Evolutionary conservation across 345 rosid species (phyloP).

Genomic region (Boechera retrofracta): DNA sequence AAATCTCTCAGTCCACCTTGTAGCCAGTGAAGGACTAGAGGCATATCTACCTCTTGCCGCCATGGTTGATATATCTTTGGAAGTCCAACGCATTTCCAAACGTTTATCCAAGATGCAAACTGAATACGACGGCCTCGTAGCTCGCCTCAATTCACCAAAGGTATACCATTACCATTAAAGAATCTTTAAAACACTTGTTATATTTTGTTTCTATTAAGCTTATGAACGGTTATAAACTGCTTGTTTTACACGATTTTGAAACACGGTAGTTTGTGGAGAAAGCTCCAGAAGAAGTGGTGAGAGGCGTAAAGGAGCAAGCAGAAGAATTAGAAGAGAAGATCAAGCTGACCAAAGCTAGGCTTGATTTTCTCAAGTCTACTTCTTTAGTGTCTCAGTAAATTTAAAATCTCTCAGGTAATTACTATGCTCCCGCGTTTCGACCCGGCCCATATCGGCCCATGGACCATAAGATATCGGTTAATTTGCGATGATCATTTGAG

Average conservation of each 20-base stretch:
- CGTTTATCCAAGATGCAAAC: slow-evolving; percentile 87
- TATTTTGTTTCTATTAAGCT: not conserved
- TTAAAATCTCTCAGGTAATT: slow-evolving; percentile 7
- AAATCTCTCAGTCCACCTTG: slow-evolving; percentile 81
- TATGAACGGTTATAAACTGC: not conserved
- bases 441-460: not conserved
- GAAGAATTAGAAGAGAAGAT: slow-evolving; percentile 93
- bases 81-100: slow-evolving; percentile 87
- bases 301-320: slow-evolving; percentile 77
- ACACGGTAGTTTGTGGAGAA: slow-evolving; percentile 70
- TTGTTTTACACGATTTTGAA: not conserved
- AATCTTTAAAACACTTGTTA: not conserved
- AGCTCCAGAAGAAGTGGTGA: slow-evolving; percentile 87
- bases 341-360: slow-evolving; percentile 72
- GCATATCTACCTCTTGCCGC: slow-evolving; percentile 95
- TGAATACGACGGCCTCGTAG: slow-evolving; percentile 73
- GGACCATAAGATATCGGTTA: slow-evolving; percentile 14
- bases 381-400: slow-evolving; percentile 59
- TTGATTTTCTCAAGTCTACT: slow-evolving; percentile 78
- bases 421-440: too few relatives aligned
- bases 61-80: slow-evolving; percentile 91
- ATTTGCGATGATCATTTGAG: not conserved
- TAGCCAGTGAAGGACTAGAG: slow-evolving; percentile 96
- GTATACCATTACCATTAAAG: slow-evolving; percentile 46
- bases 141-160: slow-evolving; percentile 81